Percentiles rank a stretch among this genome's conserved stretches.
These are phyloP conservation scores for Fusarium sp. DNA, from an alignment of 2,329 filamentous ascomycete species.

Conservation along the genomic window DNA sequence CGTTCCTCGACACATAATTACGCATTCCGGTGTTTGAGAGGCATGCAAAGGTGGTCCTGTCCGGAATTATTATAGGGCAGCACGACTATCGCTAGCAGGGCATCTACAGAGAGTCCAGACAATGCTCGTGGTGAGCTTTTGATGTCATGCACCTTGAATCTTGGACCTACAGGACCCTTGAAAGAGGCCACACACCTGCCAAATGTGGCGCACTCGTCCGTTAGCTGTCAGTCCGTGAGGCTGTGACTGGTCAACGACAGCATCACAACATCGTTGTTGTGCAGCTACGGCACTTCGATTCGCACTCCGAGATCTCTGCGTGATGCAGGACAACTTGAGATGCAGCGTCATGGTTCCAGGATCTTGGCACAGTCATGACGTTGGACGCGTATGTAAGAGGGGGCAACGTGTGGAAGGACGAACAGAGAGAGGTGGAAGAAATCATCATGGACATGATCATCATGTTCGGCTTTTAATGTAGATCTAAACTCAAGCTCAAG, in stretches of 20 bases:
- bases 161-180: conserved; percentile 29
- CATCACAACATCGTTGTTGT: conserved; percentile 13
- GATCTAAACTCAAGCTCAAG: conserved; percentile 23
- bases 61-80: conserved; percentile 23
- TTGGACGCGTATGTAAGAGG: not conserved
- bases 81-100: conserved; percentile 13
- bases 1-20: conserved; percentile 38
- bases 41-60: conserved; percentile 11
- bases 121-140: conserved; percentile 10
- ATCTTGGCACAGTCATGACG: conserved; percentile 22
- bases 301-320: conserved; percentile 10
- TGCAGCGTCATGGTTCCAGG: conserved; percentile 16
- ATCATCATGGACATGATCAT: conserved; percentile 15
- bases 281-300: conserved; percentile 2
- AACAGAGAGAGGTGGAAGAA: conserved; percentile 11
- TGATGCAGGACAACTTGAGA: conserved; percentile 10
- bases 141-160: conserved; percentile 28
- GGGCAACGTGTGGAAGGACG: not conserved
- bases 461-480: conserved; percentile 34
- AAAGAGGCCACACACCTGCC: conserved; percentile 16
- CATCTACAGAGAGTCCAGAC: conserved; percentile 17
- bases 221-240: conserved; percentile 27
- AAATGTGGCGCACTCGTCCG: conserved; percentile 17
- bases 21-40: conserved; percentile 29
- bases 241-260: conserved; percentile 26